A percentile compares a stretch with the other conserved stretches of the same genome.
Conservation (phyloP, 805 yeast species). For the Alloascoidea africana region DNA sequence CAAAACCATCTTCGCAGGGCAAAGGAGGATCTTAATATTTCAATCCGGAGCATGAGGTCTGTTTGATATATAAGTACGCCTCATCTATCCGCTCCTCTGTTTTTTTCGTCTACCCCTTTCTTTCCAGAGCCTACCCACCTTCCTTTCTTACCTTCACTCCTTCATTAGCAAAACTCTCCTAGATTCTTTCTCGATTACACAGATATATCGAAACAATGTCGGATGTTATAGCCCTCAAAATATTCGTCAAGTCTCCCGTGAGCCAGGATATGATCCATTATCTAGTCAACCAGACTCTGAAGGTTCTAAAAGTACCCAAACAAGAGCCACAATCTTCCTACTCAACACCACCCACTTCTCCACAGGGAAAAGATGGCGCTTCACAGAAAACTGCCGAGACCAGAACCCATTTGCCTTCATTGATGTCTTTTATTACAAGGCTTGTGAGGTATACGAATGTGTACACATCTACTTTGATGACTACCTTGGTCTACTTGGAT, state of each 20-base stretch:
- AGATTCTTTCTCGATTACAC: too few species aligned
- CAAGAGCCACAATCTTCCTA: not conserved
- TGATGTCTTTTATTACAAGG: constrained; percentile 52
- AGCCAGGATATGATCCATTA: constrained; percentile 23
- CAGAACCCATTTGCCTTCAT: constrained; percentile 22
- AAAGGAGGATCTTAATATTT: too few species aligned
- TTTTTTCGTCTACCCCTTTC: too few species aligned
- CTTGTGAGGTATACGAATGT: constrained; percentile 76
- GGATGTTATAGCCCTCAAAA: constrained; percentile 21
- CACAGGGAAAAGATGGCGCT: not conserved
- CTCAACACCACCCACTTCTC: not conserved
- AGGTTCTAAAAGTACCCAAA: constrained; percentile 16
- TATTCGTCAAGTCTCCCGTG: constrained; percentile 25
- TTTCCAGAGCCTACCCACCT: too few species aligned
- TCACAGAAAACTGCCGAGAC: not conserved
- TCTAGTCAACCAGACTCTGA: constrained; percentile 23
- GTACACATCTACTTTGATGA: constrained; percentile 90
- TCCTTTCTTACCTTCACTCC: too few species aligned
- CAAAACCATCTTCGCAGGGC: too few species aligned
- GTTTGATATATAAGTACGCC: too few species aligned
- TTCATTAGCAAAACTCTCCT: too few species aligned
- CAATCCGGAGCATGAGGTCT: too few species aligned
- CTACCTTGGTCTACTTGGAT: constrained; percentile 71
- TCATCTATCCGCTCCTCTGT: too few species aligned
- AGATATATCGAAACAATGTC: too few species aligned